Percentiles rank a stretch among this genome's conserved stretches.
Evolutionary conservation across 768 basidiomycete genomes (phyloP).

Genomic region (Infundibulicybe gibba): DNA sequence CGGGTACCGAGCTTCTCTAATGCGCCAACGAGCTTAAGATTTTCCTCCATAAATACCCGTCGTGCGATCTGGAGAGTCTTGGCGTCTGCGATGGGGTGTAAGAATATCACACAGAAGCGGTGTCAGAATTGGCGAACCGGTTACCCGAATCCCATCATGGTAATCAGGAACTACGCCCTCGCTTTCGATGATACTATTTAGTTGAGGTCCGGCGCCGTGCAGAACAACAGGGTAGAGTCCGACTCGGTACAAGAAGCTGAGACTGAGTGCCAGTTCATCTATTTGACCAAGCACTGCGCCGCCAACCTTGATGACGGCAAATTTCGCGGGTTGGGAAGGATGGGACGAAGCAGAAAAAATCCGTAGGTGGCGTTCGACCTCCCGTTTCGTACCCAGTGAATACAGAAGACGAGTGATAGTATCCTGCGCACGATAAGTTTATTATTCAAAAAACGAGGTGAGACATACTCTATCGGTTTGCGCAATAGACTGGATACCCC

Average conservation of each 20-base stretch:
- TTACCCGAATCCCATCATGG: constrained; percentile 96
- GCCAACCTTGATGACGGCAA: constrained; percentile 97
- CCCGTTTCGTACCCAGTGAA: constrained; percentile 94
- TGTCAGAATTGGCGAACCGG: constrained; percentile 50
- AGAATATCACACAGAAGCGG: background rate
- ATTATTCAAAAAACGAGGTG: background rate
- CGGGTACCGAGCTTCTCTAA: constrained; percentile 94
- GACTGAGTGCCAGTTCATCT: constrained; percentile 89
- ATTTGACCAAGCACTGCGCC: constrained; percentile 92
- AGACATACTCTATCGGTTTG: constrained; percentile 70
- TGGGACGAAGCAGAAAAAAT: constrained; percentile 96
- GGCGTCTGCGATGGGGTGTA: constrained; percentile 51
- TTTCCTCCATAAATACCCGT: constrained; percentile 95
- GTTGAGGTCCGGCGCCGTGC: constrained; percentile 94
- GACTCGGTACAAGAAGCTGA: constrained; percentile 95
- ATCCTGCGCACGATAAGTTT: constrained; percentile 50
- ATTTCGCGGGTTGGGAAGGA: constrained; percentile 87
- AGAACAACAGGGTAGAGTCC: constrained; percentile 98
- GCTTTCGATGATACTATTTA: constrained; percentile 89
- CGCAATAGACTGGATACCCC: constrained; percentile 56
- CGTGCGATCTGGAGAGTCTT: constrained; percentile 95
- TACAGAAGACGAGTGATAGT: constrained; percentile 96
- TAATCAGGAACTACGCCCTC: constrained; percentile 96
- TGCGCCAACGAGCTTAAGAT: constrained; percentile 89
- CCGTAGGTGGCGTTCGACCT: constrained; percentile 96